Evolutionary conservation across 148 eudicot species (phyloP).

Genomic region (Camellia sinensis): DNA sequence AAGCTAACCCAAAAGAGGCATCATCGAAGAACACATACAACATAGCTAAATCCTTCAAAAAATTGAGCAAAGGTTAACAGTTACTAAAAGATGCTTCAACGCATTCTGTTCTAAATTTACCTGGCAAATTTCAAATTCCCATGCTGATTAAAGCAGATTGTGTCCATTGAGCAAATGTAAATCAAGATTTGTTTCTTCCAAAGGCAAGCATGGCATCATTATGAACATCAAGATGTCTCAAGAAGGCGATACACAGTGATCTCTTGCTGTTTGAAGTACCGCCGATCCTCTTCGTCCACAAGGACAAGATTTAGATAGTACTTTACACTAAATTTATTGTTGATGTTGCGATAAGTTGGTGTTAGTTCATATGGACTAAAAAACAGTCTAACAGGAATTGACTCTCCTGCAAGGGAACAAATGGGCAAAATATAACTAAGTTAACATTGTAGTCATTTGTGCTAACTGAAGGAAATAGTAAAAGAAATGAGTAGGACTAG

Average conservation of each 20-base stretch:
- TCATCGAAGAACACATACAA: neutral
- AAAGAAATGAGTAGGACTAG: neutral
- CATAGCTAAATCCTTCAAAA: neutral
- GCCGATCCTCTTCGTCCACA: conserved; percentile 91
- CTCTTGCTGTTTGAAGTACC: conserved; percentile 94
- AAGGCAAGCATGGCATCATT: too few relatives aligned
- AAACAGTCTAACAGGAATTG: conserved; percentile 83
- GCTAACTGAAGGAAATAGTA: neutral
- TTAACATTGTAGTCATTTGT: neutral
- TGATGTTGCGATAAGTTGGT: conserved; percentile 85
- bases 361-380: conserved; percentile 91
- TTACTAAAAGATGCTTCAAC: neutral
- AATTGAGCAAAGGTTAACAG: neutral
- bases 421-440: neutral
- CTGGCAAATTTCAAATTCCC: neutral
- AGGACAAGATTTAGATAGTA: conserved; percentile 84
- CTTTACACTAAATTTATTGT: conserved; percentile 94
- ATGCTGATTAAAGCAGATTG: neutral
- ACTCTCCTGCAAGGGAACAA: conserved; percentile 59
- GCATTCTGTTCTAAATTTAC: neutral
- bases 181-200: too few relatives aligned
- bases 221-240: conserved; percentile 34
- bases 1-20: neutral
- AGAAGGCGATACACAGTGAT: conserved; percentile 72
- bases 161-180: too few relatives aligned